Evolutionary conservation across 352 stramenopile species (phyloP), one percentile per base, ranked within the genome.

Genomic region (Aphanomyces invadans): DNA sequence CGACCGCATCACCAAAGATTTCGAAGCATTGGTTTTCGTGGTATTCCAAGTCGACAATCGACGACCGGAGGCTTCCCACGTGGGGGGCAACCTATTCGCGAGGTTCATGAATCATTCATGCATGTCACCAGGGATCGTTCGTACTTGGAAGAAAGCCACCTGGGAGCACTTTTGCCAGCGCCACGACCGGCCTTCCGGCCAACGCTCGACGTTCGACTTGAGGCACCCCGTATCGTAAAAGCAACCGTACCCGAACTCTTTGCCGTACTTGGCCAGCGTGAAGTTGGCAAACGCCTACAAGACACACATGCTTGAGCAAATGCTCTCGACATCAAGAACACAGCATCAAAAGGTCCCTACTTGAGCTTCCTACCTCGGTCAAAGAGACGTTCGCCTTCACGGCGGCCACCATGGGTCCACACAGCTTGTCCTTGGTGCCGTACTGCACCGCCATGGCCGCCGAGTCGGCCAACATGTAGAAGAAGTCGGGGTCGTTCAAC

Each of bases 361-460:
- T n/a, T n/a, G n/a, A n/a, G n/a, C n/a, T n/a, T n/a, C 49, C n/a
- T 59, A 67, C 60, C 12, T 89, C 72, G 4, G 85, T 66, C 1
- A 92, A 71, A 33, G 76, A 79, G 19, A 69, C 59, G 39, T 88
- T 86, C 23, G 72, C 68, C 29, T 84, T 75, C 23, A 78, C 75
- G 1, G 83, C 78, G 0, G 63, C 44, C 1, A 77, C 62, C 79
- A 90, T 88, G 63, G 72, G 75, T 28, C 70, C 38, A 45, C 87
- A 96, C 54, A 96, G 73, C 15, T 86, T 51, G 25, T 91, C 73
- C 70, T 96, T 96, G 70, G 85, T 77, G 4, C 87, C 83, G 70
- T 96, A 96, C 72, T 96, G 87, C 33, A 92, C 84, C 3, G 81
- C 83, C 87, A 96, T 96, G 1, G 87, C 85, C 19, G 86, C 86